phyloP scores from a whole-genome alignment of 768 basidiomycete species.

The Tubosaeta sp. region DNA sequence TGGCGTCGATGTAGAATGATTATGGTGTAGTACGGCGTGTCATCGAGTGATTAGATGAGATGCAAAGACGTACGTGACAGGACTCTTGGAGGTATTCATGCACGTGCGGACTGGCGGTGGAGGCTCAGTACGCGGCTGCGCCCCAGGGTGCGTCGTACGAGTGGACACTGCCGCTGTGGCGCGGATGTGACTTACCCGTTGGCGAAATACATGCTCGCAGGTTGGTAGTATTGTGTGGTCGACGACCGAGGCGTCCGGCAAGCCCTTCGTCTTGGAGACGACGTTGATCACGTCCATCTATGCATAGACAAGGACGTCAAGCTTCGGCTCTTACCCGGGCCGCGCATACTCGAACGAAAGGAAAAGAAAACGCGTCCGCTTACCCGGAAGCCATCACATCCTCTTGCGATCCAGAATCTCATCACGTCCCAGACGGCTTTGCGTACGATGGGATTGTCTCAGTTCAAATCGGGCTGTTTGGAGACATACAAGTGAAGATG shows the following conservation, averaged over 20 bases:
- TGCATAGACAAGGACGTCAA: not conserved
- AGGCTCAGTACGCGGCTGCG: not conserved
- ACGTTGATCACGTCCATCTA: constrained; percentile 72
- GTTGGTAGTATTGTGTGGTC: constrained; percentile 50
- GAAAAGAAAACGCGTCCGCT: constrained; percentile 40
- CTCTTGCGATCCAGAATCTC: constrained; percentile 70
- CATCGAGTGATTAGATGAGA: constrained; percentile 15
- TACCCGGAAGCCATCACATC: constrained; percentile 74
- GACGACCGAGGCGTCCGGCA: constrained; percentile 63
- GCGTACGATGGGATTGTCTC: constrained; percentile 63
- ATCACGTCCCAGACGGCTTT: constrained; percentile 60
- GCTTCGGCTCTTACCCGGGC: constrained; percentile 3
- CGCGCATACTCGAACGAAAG: not conserved
- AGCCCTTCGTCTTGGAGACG: constrained; percentile 57
- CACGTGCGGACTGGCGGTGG: constrained; percentile 48
- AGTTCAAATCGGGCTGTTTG: constrained; percentile 75
- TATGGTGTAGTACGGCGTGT: not conserved
- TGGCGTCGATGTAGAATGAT: not conserved
- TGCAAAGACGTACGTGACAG: constrained; percentile 45
- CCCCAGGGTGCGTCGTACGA: not conserved
- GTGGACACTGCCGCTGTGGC: constrained; percentile 4
- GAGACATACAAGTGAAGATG: constrained; percentile 65
- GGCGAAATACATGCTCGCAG: constrained; percentile 47
- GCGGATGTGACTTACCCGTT: constrained; percentile 48
- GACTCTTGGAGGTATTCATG: constrained; percentile 65